Conservation (phyloP, 371 early-diverging fungal genomes). For the Conidiobolus incongruus region DNA sequence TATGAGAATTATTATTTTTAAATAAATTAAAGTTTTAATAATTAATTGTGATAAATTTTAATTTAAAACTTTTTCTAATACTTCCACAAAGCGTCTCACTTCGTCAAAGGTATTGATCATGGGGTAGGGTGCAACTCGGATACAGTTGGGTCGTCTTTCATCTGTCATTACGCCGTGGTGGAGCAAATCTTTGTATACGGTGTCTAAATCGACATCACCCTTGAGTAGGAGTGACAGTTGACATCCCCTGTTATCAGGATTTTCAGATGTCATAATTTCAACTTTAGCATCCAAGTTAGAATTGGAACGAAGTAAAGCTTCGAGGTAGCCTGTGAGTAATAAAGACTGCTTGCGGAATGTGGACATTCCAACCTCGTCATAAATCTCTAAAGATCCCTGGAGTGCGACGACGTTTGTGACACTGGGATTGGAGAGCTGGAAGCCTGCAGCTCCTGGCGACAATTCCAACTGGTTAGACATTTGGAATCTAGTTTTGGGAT, state of each 20-base stretch:
- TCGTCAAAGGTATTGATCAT: conserved; percentile 77
- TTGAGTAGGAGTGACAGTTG: conserved; percentile 64
- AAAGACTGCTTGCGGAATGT: conserved; percentile 46
- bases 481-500: conserved; percentile 49
- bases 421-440: conserved; percentile 74
- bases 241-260: conserved; percentile 56
- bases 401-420: conserved; percentile 48
- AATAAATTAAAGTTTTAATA: neutral
- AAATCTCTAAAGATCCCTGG: conserved; percentile 55
- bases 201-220: conserved; percentile 22
- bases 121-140: conserved; percentile 77
- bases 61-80: conserved; percentile 10
- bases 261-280: conserved; percentile 55
- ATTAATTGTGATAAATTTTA: neutral
- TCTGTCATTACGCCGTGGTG: conserved; percentile 61
- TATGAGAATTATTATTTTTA: neutral
- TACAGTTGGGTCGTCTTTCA: conserved; percentile 77
- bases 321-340: conserved; percentile 61
- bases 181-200: conserved; percentile 29
- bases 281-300: conserved; percentile 11
- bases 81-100: conserved; percentile 21
- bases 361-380: conserved; percentile 39
- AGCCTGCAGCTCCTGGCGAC: conserved; percentile 61
- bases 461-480: conserved; percentile 60
- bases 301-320: conserved; percentile 21